Base-by-base conservation (phyloP, 2,329 filamentous ascomycete genomes). In the Saccharata proteae region DNA sequence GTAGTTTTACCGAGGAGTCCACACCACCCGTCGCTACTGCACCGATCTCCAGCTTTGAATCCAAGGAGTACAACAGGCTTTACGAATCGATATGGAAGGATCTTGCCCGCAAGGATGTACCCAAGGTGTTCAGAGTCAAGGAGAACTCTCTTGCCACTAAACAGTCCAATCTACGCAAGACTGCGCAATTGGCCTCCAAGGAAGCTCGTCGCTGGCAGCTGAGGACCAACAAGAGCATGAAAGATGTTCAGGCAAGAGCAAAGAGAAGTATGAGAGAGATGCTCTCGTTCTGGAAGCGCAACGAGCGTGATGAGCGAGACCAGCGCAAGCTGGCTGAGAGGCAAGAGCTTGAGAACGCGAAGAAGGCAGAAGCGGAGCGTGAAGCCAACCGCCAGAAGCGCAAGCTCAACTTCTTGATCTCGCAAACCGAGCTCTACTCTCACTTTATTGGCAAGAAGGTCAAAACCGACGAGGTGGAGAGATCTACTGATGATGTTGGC, bases 391-490 rank as follows among this genome's bases (percentile, higher is more conserved):
- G 90, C 41, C 90, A 98, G 62, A 93, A 93, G 72, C 77, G 90
- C 48, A 98, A 98, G 65, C 81, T 98, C 54, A 96, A 98, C 61
- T 98, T 98, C 69, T 71, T 98, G 41, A 98, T 98, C 56, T 94
- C 88, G 1, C 90, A 98, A 61, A 98, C 90, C 1, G 90, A 98
- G 55, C 70, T 98, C 30, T 98, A 98, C 65, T 96, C 88, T 24
- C 90, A 98, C 67, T 98, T 98, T 58, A 94, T 98, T 47, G 88
- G 90, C 55, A 93, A 93, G 64, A 98, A 98, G 67, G 93, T 96
- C 60, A 93, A 93, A 63, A 96, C 88, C 2, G 80, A 90, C 44
- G 86, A 96, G 51, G 84, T 93, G 28, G 86, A 98, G 59, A 71
- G 80, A 37, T 88, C 82, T 29, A 90, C 84, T 14, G 83, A 90